phyloP scores from a whole-genome alignment of 106 monocot species.

The Dendrobium huoshanense region DNA sequence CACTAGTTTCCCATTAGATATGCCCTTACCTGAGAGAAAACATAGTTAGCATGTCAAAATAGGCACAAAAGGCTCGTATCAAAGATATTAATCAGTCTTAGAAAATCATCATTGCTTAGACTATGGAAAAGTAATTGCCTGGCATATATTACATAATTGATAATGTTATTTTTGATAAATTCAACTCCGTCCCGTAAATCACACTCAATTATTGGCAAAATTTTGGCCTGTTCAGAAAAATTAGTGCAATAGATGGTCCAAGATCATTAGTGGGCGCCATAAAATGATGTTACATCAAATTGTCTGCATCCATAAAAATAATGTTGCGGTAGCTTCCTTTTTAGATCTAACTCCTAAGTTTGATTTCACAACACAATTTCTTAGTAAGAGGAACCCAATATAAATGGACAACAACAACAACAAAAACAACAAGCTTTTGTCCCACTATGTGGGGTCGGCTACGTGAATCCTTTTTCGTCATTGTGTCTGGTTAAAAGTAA shows the following conservation, averaged over 20 bases:
- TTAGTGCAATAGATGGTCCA: not conserved
- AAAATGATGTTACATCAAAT: not conserved
- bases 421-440: no score
- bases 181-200: not conserved
- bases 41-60: not conserved
- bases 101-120: not conserved
- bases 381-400: not conserved
- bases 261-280: not conserved
- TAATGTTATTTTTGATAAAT: not conserved
- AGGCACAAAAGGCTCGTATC: not conserved
- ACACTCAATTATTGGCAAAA: not conserved
- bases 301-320: conserved; percentile 1
- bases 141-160: not conserved
- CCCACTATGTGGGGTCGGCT: no score
- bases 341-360: not conserved
- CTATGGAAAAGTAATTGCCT: not conserved
- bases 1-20: conserved; percentile 38
- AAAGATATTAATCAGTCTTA: not conserved
- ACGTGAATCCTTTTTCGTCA: no score
- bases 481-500: no score
- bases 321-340: not conserved
- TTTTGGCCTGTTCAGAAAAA: not conserved
- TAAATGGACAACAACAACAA: no score
- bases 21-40: conserved; percentile 21
- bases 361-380: not conserved